Evolutionary conservation across 1,284 basidiomycete genomes (phyloP).

Genomic region (Agroathelia rolfsii): DNA sequence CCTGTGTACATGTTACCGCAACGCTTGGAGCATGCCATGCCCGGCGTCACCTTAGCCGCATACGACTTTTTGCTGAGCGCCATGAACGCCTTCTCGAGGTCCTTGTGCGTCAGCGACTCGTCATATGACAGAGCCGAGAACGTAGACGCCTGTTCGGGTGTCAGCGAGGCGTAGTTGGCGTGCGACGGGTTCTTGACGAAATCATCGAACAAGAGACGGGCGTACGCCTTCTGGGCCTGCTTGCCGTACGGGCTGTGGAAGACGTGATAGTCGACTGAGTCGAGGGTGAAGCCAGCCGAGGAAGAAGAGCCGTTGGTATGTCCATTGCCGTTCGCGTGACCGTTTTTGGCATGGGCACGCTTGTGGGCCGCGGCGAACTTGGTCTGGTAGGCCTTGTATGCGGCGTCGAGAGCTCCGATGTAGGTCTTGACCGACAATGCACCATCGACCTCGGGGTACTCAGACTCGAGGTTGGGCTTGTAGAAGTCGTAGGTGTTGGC

Average conservation of each 20-base stretch:
- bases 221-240: constrained; percentile 95
- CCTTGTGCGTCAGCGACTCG: constrained; percentile 84
- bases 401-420: constrained; percentile 86
- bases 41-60: constrained; percentile 62
- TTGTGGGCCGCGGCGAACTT: constrained; percentile 67
- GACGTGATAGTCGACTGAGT: constrained; percentile 81
- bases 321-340: constrained; percentile 24
- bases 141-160: too few relatives aligned
- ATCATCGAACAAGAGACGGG: constrained; percentile 89
- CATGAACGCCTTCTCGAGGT: constrained; percentile 91
- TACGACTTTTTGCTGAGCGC: constrained; percentile 64
- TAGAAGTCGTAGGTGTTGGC: constrained; percentile 97
- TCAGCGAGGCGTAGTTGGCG: constrained; percentile 60
- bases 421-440: constrained; percentile 95
- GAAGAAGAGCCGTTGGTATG: constrained; percentile 23
- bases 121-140: constrained; percentile 60
- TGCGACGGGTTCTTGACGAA: constrained; percentile 81
- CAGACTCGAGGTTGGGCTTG: constrained; percentile 88
- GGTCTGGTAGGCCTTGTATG: constrained; percentile 81
- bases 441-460: constrained; percentile 96
- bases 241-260: constrained; percentile 98
- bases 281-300: constrained; percentile 54
- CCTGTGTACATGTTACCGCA: constrained; percentile 99
- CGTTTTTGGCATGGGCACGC: constrained; percentile 35
- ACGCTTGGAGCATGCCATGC: constrained; percentile 76